A percentile compares a stretch with the other conserved stretches of the same genome.
These are phyloP conservation scores for Kwoniella shivajii DNA, from an alignment of 1,284 basidiomycete genomes.

Conservation along the genomic window DNA sequence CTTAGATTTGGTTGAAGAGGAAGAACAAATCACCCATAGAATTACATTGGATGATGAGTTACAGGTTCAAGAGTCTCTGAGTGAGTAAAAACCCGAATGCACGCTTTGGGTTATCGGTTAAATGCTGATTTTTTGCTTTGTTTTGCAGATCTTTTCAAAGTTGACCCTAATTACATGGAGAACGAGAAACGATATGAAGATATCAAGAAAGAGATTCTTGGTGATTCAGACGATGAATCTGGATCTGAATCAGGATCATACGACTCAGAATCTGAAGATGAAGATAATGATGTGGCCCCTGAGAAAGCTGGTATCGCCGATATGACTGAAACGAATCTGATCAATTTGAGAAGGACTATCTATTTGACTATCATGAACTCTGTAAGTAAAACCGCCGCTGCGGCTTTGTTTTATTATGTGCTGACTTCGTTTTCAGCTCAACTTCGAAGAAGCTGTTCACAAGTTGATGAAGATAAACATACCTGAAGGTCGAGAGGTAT, in stretches of 20 bases:
- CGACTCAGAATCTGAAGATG: conserved; percentile 67
- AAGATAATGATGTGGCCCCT: conserved; percentile 64
- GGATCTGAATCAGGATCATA: conserved; percentile 68
- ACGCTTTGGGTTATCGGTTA: not conserved
- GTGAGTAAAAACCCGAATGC: conserved; percentile 60
- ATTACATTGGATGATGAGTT: conserved; percentile 90
- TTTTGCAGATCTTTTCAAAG: conserved; percentile 87
- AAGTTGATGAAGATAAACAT: conserved; percentile 94
- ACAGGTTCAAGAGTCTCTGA: conserved; percentile 89
- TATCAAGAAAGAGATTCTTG: conserved; percentile 93
- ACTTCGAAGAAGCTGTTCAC: conserved; percentile 98
- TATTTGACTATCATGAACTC: conserved; percentile 99
- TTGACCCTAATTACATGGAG: conserved; percentile 82
- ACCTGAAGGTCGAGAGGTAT: conserved; percentile 86
- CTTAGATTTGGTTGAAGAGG: conserved; percentile 94
- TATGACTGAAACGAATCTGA: conserved; percentile 90
- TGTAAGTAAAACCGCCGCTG: conserved; percentile 31
- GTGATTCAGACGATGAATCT: conserved; percentile 60
- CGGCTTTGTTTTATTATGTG: not conserved
- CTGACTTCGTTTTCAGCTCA: conserved; percentile 58
- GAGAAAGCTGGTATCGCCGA: conserved; percentile 91
- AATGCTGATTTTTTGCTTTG: conserved; percentile 6
- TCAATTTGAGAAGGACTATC: conserved; percentile 90
- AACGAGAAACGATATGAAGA: conserved; percentile 92
- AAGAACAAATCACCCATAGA: conserved; percentile 94